phyloP scores from a whole-genome alignment of 2,329 filamentous ascomycete species.

The Fusarium sp. region DNA sequence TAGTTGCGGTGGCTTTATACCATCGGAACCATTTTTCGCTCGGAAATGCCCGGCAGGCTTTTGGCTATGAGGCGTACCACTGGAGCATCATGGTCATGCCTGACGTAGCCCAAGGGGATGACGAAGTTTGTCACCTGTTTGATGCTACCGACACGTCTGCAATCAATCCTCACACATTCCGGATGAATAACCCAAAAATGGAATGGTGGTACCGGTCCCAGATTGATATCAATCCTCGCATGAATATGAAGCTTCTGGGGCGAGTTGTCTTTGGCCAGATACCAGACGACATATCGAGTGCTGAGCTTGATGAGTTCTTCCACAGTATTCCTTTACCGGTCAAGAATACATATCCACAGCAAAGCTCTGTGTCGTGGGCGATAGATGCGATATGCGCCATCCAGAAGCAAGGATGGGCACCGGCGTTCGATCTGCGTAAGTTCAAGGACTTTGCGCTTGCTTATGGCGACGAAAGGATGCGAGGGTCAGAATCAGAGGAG shows the following conservation, averaged over 20 bases:
- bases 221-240: slow-evolving; percentile 31
- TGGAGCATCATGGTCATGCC: slow-evolving; percentile 51
- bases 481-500: slow-evolving; percentile 21
- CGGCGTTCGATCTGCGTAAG: slow-evolving; percentile 42
- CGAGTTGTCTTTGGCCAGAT: slow-evolving; percentile 48
- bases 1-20: slow-evolving; percentile 48
- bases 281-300: slow-evolving; percentile 28
- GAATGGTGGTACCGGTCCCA: slow-evolving; percentile 50
- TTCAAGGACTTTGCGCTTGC: slow-evolving; percentile 50
- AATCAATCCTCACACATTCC: slow-evolving; percentile 50
- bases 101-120: slow-evolving; percentile 8
- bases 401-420: slow-evolving; percentile 47
- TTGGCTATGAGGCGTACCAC: slow-evolving; percentile 52
- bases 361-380: slow-evolving; percentile 55
- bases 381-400: slow-evolving; percentile 46
- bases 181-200: slow-evolving; percentile 52
- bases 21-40: slow-evolving; percentile 49
- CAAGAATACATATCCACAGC: slow-evolving; percentile 52
- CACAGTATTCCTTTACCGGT: slow-evolving; percentile 45
- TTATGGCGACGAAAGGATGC: slow-evolving; percentile 51
- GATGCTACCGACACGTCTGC: slow-evolving; percentile 52
- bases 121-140: slow-evolving; percentile 35
- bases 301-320: slow-evolving; percentile 46
- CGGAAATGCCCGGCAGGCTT: slow-evolving; percentile 40
- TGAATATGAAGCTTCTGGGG: slow-evolving; percentile 48